Evolutionary conservation across 208 protist species (phyloP).

Genomic region (Plasmodiophora brassicae): DNA sequence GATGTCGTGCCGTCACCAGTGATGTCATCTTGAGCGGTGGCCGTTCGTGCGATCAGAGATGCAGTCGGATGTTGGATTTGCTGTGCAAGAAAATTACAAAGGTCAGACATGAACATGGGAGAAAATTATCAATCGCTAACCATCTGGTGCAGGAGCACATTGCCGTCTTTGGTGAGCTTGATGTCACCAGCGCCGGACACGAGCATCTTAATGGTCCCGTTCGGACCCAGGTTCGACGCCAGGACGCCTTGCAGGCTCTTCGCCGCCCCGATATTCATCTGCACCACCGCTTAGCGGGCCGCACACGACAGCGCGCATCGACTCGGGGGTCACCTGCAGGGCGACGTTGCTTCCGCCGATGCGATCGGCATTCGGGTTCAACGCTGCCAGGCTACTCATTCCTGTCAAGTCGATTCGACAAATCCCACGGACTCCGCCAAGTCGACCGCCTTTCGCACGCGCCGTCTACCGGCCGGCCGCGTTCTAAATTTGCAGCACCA

Average conservation of each 20-base stretch:
- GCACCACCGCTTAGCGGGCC: constrained; percentile 65
- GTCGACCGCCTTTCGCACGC: too few species aligned
- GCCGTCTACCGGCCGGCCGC: too few species aligned
- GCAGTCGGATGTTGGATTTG: constrained; percentile 99
- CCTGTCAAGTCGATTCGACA: too few species aligned
- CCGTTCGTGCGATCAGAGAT: constrained; percentile 94
- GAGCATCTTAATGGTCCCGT: constrained; percentile 75
- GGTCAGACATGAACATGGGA: neutral
- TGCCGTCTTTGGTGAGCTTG: constrained; percentile 99
- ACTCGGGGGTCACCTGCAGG: neutral
- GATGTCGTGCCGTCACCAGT: constrained; percentile 98
- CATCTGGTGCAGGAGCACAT: constrained; percentile 98
- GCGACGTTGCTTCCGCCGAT: constrained; percentile 16
- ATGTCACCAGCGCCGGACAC: constrained; percentile 96
- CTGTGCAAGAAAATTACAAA: constrained; percentile 37
- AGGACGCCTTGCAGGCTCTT: constrained; percentile 93
- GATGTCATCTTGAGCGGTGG: constrained; percentile 98
- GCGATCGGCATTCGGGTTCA: constrained; percentile 19
- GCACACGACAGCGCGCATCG: neutral
- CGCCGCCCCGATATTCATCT: constrained; percentile 97
- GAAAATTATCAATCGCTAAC: constrained; percentile 47
- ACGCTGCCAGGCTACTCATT: neutral
- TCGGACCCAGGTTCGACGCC: constrained; percentile 97
- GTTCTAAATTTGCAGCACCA: too few species aligned
- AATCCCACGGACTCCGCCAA: too few species aligned